These are phyloP conservation scores for Laburnicola sp. DNA, from an alignment of 2,329 filamentous ascomycete species.

Conservation along the genomic window DNA sequence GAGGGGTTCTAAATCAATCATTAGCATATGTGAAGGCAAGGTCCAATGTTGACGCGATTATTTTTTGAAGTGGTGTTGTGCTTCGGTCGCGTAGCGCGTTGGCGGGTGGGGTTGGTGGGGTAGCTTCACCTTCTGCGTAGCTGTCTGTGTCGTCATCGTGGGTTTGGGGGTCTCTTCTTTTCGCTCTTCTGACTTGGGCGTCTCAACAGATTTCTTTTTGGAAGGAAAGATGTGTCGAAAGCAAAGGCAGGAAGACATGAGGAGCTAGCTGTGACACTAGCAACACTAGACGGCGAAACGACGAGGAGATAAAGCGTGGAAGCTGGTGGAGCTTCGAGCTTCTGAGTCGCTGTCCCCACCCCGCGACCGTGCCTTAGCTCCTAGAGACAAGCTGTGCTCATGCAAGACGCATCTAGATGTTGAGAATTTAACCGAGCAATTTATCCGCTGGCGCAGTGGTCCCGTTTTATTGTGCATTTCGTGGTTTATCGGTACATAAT, in stretches of 20 bases:
- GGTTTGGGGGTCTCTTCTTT: constrained; percentile 15
- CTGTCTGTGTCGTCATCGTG: constrained; percentile 35
- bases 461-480: constrained; percentile 21
- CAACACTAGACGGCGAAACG: constrained; percentile 24
- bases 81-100: constrained; percentile 11
- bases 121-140: constrained; percentile 39
- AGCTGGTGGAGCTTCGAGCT: constrained; percentile 25
- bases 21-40: constrained; percentile 13
- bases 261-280: constrained; percentile 10
- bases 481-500: constrained; percentile 14
- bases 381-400: constrained; percentile 25
- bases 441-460: constrained; percentile 39
- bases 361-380: constrained; percentile 15
- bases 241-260: constrained; percentile 24
- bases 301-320: constrained; percentile 31
- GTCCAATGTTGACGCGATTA: not conserved
- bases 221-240: constrained; percentile 21
- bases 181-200: constrained; percentile 8
- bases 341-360: constrained; percentile 33
- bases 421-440: constrained; percentile 35
- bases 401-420: constrained; percentile 24
- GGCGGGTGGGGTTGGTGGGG: constrained; percentile 36
- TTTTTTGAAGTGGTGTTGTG: not conserved
- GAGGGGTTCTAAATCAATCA: constrained; percentile 65
- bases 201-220: constrained; percentile 14